A percentile compares a stretch with the other conserved stretches of the same genome.
phyloP scores from a whole-genome alignment of 2,329 filamentous ascomycete genomes.

The Pleomassaria siparia region DNA sequence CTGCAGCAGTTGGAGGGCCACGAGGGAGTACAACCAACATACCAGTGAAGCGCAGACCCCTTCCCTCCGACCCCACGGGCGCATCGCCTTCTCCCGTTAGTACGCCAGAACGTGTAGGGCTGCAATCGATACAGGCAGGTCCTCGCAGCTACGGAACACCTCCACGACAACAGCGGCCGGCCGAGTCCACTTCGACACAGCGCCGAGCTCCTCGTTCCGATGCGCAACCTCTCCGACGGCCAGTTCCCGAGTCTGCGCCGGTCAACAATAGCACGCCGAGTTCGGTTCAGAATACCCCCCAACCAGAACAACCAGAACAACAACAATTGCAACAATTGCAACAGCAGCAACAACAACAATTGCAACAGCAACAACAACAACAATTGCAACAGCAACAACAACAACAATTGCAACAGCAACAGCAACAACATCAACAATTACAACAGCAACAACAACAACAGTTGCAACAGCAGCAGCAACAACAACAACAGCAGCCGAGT shows the following conservation, averaged over 20 bases:
- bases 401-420: too few species aligned
- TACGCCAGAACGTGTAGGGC: constrained; percentile 32
- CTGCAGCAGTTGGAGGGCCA: constrained; percentile 46
- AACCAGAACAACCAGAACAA: too few species aligned
- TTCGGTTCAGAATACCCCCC: constrained; percentile 28
- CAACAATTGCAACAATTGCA: too few species aligned
- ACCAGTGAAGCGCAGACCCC: constrained; percentile 77
- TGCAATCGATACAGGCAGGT: constrained; percentile 32
- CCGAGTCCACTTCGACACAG: constrained; percentile 25
- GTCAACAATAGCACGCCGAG: constrained; percentile 15
- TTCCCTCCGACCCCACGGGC: constrained; percentile 75
- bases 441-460: too few species aligned
- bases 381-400: too few species aligned
- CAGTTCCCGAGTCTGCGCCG: constrained; percentile 30
- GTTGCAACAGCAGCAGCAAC: too few species aligned
- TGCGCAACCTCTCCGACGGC: constrained; percentile 28
- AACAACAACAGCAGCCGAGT: too few species aligned
- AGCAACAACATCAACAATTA: too few species aligned
- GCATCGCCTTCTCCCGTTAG: constrained; percentile 42
- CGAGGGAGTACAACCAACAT: constrained; percentile 59
- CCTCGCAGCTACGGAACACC: constrained; percentile 40
- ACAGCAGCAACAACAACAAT: too few species aligned
- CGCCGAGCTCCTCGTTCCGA: constrained; percentile 23
- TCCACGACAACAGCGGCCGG: constrained; percentile 24
- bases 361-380: too few species aligned